These are phyloP conservation scores for Pinguiococcus pyrenoidosus DNA, from an alignment of 108 stramenopile species.

Conservation along the genomic window DNA sequence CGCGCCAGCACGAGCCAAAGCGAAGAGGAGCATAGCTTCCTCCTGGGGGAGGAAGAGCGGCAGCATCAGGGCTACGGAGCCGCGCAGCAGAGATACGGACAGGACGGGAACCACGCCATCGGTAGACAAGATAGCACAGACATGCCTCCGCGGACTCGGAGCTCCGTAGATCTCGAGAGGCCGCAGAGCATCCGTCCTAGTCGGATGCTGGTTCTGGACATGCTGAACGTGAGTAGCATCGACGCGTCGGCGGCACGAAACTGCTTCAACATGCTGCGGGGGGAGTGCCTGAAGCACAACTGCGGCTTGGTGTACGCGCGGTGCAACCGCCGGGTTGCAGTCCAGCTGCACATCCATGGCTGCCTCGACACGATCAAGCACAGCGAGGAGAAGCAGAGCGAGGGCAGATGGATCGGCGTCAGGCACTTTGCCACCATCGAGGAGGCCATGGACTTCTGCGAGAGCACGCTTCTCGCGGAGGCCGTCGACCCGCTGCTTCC, in stretches of 20 bases:
- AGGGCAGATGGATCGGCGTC: too few relatives aligned
- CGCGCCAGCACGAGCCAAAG: too few relatives aligned
- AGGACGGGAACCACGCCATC: background rate
- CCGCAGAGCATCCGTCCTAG: background rate
- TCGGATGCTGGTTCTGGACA: background rate
- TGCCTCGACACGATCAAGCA: conserved; percentile 4
- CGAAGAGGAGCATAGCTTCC: conserved; percentile 1
- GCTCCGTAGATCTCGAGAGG: background rate
- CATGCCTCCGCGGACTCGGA: background rate
- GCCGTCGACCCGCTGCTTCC: too few relatives aligned
- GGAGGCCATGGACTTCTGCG: conserved; percentile 18
- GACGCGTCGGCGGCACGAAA: conserved; percentile 16
- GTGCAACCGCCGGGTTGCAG: background rate
- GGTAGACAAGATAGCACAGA: background rate
- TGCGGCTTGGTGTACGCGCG: background rate
- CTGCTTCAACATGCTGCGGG: conserved; percentile 21
- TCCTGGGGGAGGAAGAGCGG: background rate
- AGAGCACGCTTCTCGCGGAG: conserved; percentile 13
- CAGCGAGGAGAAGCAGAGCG: too few relatives aligned
- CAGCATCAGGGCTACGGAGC: background rate
- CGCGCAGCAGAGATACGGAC: background rate
- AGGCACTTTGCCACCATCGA: conserved; percentile 10
- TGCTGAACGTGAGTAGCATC: background rate
- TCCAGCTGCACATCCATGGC: background rate
- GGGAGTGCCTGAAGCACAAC: background rate